Evolutionary conservation across 225 moss, liverwort and hornwort genomes (phyloP).

Genomic region (Sphagnum tenellum): DNA sequence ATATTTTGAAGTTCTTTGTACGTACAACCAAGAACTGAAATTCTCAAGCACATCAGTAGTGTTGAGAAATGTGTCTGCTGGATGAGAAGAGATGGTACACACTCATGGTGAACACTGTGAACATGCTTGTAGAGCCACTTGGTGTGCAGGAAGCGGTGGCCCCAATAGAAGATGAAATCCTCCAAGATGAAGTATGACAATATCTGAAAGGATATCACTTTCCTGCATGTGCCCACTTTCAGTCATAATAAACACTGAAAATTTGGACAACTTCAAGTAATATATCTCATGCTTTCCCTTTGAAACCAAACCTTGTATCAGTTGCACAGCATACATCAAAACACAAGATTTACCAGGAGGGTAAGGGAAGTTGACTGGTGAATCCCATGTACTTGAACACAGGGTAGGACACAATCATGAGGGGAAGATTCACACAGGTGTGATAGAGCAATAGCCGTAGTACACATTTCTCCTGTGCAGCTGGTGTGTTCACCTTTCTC

Average conservation of each 20-base stretch:
- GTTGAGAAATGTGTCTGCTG: no score
- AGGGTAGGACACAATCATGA: slow-evolving; percentile 40
- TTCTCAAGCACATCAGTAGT: no score
- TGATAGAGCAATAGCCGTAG: slow-evolving; percentile 43
- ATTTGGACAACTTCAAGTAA: no score
- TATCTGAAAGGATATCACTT: slow-evolving; percentile 36
- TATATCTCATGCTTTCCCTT: no score
- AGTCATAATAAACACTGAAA: no score
- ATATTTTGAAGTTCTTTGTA: no score
- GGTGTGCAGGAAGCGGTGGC: slow-evolving; percentile 28
- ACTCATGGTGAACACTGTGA: slow-evolving; percentile 39
- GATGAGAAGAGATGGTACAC: no score
- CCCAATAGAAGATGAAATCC: slow-evolving; percentile 49
- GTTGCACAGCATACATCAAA: no score
- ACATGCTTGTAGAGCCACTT: slow-evolving; percentile 74
- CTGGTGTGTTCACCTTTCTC: slow-evolving; percentile 23
- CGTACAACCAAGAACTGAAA: no score
- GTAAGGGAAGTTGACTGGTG: slow-evolving; percentile 31
- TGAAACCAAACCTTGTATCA: no score
- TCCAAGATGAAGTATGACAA: slow-evolving; percentile 47
- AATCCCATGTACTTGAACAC: slow-evolving; percentile 46
- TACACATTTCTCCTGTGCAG: slow-evolving; percentile 37
- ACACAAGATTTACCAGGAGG: slow-evolving; percentile 19
- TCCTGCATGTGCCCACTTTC: no score
- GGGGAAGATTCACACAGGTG: slow-evolving; percentile 29